Evolutionary conservation across 163 green algal species (phyloP).

Genomic region (Scenedesmus sp.): DNA sequence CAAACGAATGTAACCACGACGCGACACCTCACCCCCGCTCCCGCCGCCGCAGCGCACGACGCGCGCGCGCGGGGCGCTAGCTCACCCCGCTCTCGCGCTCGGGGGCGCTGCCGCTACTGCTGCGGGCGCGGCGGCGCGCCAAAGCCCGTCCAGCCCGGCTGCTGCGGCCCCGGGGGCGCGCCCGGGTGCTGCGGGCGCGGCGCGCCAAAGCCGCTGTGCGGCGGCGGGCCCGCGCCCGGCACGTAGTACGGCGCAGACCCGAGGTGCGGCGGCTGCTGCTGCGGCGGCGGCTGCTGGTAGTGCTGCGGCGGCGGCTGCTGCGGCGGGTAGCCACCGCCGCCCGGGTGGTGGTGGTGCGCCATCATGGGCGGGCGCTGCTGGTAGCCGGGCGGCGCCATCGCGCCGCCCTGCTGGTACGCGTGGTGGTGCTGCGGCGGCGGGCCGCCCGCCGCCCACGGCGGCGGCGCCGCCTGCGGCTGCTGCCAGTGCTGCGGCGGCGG

Average conservation of each 20-base stretch:
- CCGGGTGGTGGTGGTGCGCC: background rate
- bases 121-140: background rate
- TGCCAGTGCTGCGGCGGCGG: background rate
- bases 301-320: no score
- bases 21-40: no score
- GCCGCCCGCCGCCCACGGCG: background rate
- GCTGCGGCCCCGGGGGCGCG: background rate
- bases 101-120: no score
- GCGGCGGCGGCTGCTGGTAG: background rate
- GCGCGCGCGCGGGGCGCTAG: no score
- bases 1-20: no score
- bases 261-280: slow-evolving; percentile 34
- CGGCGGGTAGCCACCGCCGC: no score
- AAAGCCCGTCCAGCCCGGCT: slow-evolving; percentile 36
- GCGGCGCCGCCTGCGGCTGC: slow-evolving; percentile 7
- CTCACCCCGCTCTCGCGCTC: no score
- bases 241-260: background rate
- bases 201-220: no score
- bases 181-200: no score
- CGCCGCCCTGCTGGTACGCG: background rate
- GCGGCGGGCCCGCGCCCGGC: no score
- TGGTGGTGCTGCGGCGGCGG: background rate
- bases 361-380: background rate
- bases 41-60: no score
- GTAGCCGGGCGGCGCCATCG: background rate